phyloP scores from a whole-genome alignment of 2,329 filamentous ascomycete species.

The Gnomoniopsis smithogilvyi region DNA sequence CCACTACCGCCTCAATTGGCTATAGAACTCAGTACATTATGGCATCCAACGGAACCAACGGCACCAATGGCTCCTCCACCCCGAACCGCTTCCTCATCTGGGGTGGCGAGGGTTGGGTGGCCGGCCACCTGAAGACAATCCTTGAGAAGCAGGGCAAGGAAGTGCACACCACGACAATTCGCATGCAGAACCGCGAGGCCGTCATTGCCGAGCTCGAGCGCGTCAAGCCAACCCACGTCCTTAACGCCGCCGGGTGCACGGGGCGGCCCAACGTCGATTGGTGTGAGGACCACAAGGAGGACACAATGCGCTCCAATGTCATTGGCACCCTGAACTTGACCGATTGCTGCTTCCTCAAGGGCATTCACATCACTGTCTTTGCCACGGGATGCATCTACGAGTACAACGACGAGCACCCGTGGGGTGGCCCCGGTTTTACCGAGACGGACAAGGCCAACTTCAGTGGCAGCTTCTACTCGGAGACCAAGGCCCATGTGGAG shows the following conservation, averaged over 20 bases:
- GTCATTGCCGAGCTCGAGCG: constrained; percentile 55
- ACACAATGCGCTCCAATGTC: constrained; percentile 65
- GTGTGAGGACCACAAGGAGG: constrained; percentile 68
- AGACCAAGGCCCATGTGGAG: constrained; percentile 64
- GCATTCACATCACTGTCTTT: constrained; percentile 63
- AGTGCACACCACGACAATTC: constrained; percentile 57
- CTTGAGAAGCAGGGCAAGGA: constrained; percentile 59
- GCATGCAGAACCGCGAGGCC: constrained; percentile 61
- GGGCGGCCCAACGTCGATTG: constrained; percentile 68
- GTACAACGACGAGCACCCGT: constrained; percentile 58
- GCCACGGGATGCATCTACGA: constrained; percentile 67
- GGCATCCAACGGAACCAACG: constrained; percentile 26
- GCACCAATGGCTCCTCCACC: constrained; percentile 24
- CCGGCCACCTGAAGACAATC: constrained; percentile 56
- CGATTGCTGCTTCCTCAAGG: constrained; percentile 55
- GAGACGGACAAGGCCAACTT: constrained; percentile 66
- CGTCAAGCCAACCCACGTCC: constrained; percentile 62
- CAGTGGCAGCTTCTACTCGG: constrained; percentile 64
- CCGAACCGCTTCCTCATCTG: constrained; percentile 55
- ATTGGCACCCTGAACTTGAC: constrained; percentile 62
- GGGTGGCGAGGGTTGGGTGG: constrained; percentile 63
- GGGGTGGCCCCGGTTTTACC: constrained; percentile 56
- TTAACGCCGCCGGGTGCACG: constrained; percentile 65
- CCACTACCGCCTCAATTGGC: not conserved
- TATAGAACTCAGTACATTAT: not conserved